Evolutionary conservation across 108 stramenopile genomes (phyloP).

Genomic region (Bacterosira constricta): DNA sequence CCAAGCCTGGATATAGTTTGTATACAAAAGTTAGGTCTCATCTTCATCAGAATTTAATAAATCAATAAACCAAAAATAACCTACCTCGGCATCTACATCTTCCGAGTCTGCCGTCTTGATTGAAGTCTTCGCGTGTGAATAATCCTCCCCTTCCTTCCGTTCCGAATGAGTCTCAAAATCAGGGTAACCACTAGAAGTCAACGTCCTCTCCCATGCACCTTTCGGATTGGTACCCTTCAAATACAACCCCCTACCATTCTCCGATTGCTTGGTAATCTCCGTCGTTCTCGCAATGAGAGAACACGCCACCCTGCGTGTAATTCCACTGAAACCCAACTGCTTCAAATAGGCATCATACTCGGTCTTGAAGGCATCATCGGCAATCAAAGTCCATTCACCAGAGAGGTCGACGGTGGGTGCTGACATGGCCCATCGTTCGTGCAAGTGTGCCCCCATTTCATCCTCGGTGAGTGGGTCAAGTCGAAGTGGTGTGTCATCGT

Average conservation of each 20-base stretch:
- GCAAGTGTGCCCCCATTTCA: slow-evolving; percentile 38
- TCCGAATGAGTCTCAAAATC: slow-evolving; percentile 35
- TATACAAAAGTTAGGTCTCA: no score
- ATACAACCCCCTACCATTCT: slow-evolving; percentile 37
- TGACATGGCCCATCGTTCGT: slow-evolving; percentile 46
- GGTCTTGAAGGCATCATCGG: slow-evolving; percentile 41
- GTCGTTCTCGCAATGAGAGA: slow-evolving; percentile 45
- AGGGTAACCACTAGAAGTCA: slow-evolving; percentile 35
- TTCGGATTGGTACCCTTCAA: slow-evolving; percentile 46
- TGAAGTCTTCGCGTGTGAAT: slow-evolving; percentile 26
- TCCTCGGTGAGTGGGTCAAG: slow-evolving; percentile 22
- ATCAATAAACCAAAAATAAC: no score
- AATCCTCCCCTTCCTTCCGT: slow-evolving; percentile 16
- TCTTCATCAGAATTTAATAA: no score
- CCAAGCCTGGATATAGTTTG: no score
- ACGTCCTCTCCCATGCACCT: slow-evolving; percentile 40
- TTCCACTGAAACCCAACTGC: slow-evolving; percentile 40
- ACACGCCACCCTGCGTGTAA: slow-evolving; percentile 45
- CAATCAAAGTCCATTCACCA: slow-evolving; percentile 49
- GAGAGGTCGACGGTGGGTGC: slow-evolving; percentile 41
- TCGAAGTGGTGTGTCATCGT: not conserved
- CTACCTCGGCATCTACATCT: slow-evolving; percentile 40
- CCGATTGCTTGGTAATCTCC: slow-evolving; percentile 37
- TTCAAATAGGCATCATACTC: slow-evolving; percentile 39
- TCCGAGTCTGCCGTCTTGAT: slow-evolving; percentile 51